These are phyloP conservation scores for Pythium graminicola DNA, from an alignment of 352 stramenopile genomes.

Conservation along the genomic window DNA sequence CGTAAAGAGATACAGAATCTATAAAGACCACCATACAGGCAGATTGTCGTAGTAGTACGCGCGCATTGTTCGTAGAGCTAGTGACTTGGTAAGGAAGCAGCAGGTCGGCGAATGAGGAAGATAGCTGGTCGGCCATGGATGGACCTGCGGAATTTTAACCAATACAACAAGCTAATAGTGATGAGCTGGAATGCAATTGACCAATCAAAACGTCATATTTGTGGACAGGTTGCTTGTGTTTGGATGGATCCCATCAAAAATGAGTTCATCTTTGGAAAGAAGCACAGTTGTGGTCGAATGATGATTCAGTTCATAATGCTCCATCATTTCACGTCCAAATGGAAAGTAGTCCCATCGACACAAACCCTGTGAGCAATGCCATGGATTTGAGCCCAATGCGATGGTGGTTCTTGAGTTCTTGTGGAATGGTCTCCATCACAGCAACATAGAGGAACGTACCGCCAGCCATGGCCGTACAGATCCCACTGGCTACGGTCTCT, in stretches of 20 bases:
- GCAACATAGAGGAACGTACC: conserved; percentile 80
- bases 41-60: conserved; percentile 27
- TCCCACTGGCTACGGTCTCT: conserved; percentile 42
- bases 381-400: conserved; percentile 45
- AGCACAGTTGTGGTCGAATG: too few relatives aligned
- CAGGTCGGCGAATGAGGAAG: background rate
- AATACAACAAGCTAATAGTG: conserved; percentile 2
- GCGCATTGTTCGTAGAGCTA: conserved; percentile 16
- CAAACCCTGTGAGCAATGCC: conserved; percentile 51
- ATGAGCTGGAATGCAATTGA: conserved; percentile 16
- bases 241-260: too few relatives aligned
- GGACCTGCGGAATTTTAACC: conserved; percentile 10
- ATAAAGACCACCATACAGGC: conserved; percentile 2
- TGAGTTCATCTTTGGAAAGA: too few relatives aligned
- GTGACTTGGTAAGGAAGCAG: background rate
- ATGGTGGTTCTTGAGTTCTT: conserved; percentile 57
- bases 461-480: conserved; percentile 69
- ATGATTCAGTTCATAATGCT: too few relatives aligned
- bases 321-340: conserved; percentile 56
- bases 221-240: too few relatives aligned
- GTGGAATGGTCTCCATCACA: conserved; percentile 76
- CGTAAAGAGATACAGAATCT: too few relatives aligned
- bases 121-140: too few relatives aligned
- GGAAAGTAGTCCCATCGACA: conserved; percentile 56
- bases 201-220: conserved; percentile 7